These are phyloP conservation scores for Neocatenulostroma microsporum DNA, from an alignment of 2,329 filamentous ascomycete genomes.

Conservation along the genomic window DNA sequence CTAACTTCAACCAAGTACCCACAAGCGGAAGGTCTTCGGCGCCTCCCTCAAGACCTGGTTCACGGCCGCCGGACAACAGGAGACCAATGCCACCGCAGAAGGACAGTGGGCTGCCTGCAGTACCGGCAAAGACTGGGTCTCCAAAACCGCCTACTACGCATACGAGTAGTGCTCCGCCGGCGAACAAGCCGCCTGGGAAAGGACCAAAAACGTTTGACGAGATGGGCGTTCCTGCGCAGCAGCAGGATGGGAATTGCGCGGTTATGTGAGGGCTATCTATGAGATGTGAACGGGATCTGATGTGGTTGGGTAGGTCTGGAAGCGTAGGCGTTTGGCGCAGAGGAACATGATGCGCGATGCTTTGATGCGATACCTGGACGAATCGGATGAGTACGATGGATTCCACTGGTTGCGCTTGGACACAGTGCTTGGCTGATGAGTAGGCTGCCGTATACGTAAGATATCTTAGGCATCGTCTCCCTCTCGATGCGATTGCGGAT, in stretches of 20 bases:
- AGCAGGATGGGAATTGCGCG: constrained; percentile 86
- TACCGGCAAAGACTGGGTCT: not conserved
- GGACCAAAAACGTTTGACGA: constrained; percentile 95
- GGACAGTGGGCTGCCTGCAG: not conserved
- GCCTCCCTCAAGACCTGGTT: constrained; percentile 12
- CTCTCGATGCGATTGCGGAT: too few relatives aligned
- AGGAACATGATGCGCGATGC: too few relatives aligned
- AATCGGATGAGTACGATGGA: too few relatives aligned
- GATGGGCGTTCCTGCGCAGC: constrained; percentile 85
- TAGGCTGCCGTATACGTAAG: too few relatives aligned
- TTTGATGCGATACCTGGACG: too few relatives aligned
- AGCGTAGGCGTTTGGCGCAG: too few relatives aligned
- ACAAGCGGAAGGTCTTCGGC: constrained; percentile 2
- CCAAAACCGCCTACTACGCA: constrained; percentile 2
- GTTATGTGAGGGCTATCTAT: too few relatives aligned
- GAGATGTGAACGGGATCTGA: too few relatives aligned
- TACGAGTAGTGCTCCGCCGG: constrained; percentile 6
- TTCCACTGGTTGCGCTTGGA: too few relatives aligned
- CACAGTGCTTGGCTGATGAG: too few relatives aligned
- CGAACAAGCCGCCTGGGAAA: constrained; percentile 48
- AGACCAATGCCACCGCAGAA: constrained; percentile 15
- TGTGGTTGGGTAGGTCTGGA: too few relatives aligned
- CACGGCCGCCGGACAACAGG: constrained; percentile 12
- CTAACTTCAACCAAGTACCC: constrained; percentile 12
- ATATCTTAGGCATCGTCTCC: too few relatives aligned